These are phyloP conservation scores for Penicillium macrosclerotiorum DNA, from an alignment of 495 filamentous ascomycete species.

Conservation along the genomic window DNA sequence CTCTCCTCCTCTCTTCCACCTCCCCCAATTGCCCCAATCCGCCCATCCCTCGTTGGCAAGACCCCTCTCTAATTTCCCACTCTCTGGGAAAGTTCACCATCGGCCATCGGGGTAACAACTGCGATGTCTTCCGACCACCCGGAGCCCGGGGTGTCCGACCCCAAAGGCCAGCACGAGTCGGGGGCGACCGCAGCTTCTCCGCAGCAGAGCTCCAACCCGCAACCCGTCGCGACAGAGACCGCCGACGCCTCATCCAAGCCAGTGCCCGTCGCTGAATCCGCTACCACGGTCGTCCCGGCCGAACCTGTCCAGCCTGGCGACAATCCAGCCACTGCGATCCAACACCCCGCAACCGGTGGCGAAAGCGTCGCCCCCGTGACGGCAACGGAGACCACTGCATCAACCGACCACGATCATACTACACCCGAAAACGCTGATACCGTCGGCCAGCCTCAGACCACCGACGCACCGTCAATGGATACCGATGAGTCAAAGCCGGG, in stretches of 20 bases:
- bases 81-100: conserved; percentile 13
- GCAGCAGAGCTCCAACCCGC: conserved; percentile 22
- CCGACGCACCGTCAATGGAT: conserved; percentile 24
- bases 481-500: conserved; percentile 35
- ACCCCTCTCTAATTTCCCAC: not conserved
- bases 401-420: conserved; percentile 15
- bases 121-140: conserved; percentile 30
- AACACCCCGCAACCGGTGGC: conserved; percentile 27
- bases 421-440: conserved; percentile 15
- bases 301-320: conserved; percentile 17
- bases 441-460: conserved; percentile 13
- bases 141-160: conserved; percentile 17
- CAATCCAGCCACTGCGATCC: conserved; percentile 14
- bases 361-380: conserved; percentile 27
- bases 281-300: conserved; percentile 10
- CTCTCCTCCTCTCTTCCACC: conserved; percentile 1
- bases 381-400: conserved; percentile 14
- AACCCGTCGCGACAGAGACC: conserved; percentile 14
- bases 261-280: conserved; percentile 11
- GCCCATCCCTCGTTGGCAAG: conserved; percentile 9
- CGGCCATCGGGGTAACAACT: conserved; percentile 10
- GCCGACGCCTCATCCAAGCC: conserved; percentile 3
- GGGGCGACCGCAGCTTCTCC: conserved; percentile 20
- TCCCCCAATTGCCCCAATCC: not conserved
- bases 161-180: conserved; percentile 18